phyloP scores from a whole-genome alignment of 2,329 filamentous ascomycete species.

The Fusarium illudens region DNA sequence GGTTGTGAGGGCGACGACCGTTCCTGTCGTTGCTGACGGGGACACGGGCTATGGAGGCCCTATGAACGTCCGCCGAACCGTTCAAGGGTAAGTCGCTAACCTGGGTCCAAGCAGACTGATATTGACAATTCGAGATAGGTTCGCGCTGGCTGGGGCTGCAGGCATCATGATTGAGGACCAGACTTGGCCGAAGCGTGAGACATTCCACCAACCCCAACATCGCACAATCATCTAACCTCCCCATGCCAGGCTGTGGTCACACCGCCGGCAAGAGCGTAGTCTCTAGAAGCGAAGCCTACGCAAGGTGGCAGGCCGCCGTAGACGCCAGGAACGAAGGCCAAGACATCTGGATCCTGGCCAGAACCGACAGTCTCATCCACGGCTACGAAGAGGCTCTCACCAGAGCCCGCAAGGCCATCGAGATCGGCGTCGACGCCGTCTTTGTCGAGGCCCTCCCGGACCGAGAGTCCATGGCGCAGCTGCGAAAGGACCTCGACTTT shows the following conservation, averaged over 20 bases:
- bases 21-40: slow-evolving; percentile 56
- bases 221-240: background rate
- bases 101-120: background rate
- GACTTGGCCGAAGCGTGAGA: slow-evolving; percentile 57
- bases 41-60: slow-evolving; percentile 59
- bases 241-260: slow-evolving; percentile 44
- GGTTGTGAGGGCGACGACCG: slow-evolving; percentile 45
- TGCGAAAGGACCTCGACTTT: slow-evolving; percentile 48
- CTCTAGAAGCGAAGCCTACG: slow-evolving; percentile 54
- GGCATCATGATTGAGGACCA: slow-evolving; percentile 57
- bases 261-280: slow-evolving; percentile 58
- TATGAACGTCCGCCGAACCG: slow-evolving; percentile 57
- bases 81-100: slow-evolving; percentile 42
- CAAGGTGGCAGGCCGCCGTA: slow-evolving; percentile 55
- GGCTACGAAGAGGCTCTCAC: slow-evolving; percentile 56
- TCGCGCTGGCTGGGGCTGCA: slow-evolving; percentile 51
- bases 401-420: slow-evolving; percentile 52
- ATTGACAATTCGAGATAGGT: slow-evolving; percentile 34
- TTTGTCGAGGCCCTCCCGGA: slow-evolving; percentile 56
- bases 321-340: slow-evolving; percentile 55
- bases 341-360: slow-evolving; percentile 57
- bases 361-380: slow-evolving; percentile 53
- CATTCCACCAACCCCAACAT: background rate
- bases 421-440: slow-evolving; percentile 55
- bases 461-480: slow-evolving; percentile 51